phyloP scores from a whole-genome alignment of 2,329 filamentous ascomycete genomes.

The Claviceps arundinis region DNA sequence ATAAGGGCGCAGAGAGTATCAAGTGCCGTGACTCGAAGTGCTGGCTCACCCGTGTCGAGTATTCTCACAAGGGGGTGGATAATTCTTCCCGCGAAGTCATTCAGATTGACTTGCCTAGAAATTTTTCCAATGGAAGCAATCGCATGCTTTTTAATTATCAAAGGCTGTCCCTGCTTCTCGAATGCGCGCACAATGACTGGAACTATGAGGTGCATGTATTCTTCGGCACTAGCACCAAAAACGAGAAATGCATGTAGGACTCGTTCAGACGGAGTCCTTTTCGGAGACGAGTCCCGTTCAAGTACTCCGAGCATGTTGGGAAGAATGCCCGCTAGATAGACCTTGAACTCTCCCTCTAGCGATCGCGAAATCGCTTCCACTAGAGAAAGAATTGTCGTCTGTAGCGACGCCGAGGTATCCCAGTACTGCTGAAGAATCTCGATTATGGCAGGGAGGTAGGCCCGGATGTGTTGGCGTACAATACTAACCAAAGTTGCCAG shows the following conservation, averaged over 20 bases:
- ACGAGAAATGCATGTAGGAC: slow-evolving; percentile 92
- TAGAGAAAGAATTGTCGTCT: slow-evolving; percentile 80
- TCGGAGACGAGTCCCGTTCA: slow-evolving; percentile 66
- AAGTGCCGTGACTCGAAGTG: slow-evolving; percentile 67
- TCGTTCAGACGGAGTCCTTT: slow-evolving; percentile 72
- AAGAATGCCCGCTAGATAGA: slow-evolving; percentile 77
- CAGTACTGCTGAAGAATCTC: slow-evolving; percentile 82
- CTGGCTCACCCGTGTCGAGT: slow-evolving; percentile 57
- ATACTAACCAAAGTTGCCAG: slow-evolving; percentile 86
- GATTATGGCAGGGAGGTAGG: slow-evolving; percentile 77
- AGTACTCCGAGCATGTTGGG: slow-evolving; percentile 91
- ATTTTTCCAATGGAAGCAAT: slow-evolving; percentile 93
- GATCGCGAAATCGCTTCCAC: slow-evolving; percentile 91
- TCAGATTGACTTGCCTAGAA: slow-evolving; percentile 91
- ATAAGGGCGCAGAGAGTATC: slow-evolving; percentile 93
- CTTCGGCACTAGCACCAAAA: slow-evolving; percentile 88
- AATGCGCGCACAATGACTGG: slow-evolving; percentile 91
- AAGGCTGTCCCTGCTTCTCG: slow-evolving; percentile 72
- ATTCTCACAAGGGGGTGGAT: slow-evolving; percentile 85
- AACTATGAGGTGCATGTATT: slow-evolving; percentile 98
- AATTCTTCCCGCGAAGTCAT: slow-evolving; percentile 91
- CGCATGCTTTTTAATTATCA: slow-evolving; percentile 68
- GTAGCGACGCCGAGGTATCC: slow-evolving; percentile 65
- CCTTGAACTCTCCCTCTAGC: slow-evolving; percentile 94
- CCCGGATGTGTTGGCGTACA: slow-evolving; percentile 89